Evolutionary conservation across 768 basidiomycete genomes (phyloP), one percentile per base, ranked within the genome.

Genomic region (Tricholoma bakamatsutake): DNA sequence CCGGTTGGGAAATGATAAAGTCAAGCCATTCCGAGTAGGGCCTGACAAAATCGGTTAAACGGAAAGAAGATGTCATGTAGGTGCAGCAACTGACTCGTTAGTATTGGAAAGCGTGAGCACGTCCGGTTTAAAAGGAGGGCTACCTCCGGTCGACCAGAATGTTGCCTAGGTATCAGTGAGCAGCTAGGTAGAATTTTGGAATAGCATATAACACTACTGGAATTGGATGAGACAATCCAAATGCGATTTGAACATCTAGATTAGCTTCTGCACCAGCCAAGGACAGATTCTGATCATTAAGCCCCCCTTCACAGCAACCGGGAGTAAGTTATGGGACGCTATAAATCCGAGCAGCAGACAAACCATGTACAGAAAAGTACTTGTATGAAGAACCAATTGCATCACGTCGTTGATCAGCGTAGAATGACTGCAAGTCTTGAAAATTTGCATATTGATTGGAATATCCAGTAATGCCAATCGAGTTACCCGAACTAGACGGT

Each of bases 191-290:
- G 17, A 43, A 8, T 30, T 4, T 11, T 17, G 31, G 15, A 33
- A 10, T 45, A 31, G 11, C 3, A 31, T 18, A 8, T 4, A 47
- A 55, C 45, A 9, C 12, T 12, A 64, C 69, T 3, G 79, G 79
- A 5, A 79, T 85, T 1, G 87, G 87, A 63, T 77, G 78, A 4
- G 83, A 74, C 24, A 89, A 55, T n/a, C 87, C 88, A 57, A 79
- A 83, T 1, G 79, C 84, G 65, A 82, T 85, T 62, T 88, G 85
- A 3, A 78, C 77, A 58, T 89, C 87, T 31, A 89, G 69, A 58
- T 84, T 76, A 3, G 87, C 88, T 65, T 91, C 89, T 3, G 54
- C 62, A 1, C 87, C 86, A 13, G 87, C 81, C 13, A 71, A 68
- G 0, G 67, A 67, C 17, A 70, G 39, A 46, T 60, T 80, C 63